Evolutionary conservation across 495 filamentous ascomycete genomes (phyloP), one percentile per base, ranked within the genome.

Genomic region (Penicillium simplicissimum): DNA sequence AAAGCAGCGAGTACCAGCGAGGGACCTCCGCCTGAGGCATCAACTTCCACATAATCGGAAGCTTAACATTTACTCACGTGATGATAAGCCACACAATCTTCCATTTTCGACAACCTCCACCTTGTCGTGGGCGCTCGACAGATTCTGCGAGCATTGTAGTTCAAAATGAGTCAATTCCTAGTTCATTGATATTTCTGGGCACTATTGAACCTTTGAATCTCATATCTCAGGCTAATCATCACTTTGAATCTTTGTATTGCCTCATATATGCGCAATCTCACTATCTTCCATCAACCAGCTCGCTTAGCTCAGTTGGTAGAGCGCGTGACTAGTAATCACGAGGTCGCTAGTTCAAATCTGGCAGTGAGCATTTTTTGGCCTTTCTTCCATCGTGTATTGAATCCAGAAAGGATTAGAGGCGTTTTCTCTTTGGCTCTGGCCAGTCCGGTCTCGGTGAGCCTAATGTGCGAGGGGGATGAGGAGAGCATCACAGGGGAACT

Each of bases 21-120:
- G 52, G 17, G 23, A 1, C 13, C 53, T 51, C 19, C 59, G 66
- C 63, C 68, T 66, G 47, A 68, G 66, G 66, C 61, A 58, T 11
- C 8, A 9, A 8, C 42, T 38, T 67, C 11, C 11, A 67, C 60
- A 49, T 61, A 67, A 64, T 28, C 35, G 11, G 23, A 31, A 19
- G 23, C 23, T 11, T 21, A 3, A 19, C 14, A 4, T 19, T 4
- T 40, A 6, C 6, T 7, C 40, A 42, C 40, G n/a, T 42, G 40
- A 42, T 17, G 40, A 42, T 42, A 42, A 42, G 40, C 40, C n/a
- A n/a, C n/a, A 6, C n/a, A 21, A 21, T 11, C 23, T 45, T 23
- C 17, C 42, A 23, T 21, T 13, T 4, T 15, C 13, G 17, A 15
- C 17, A 13, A 21, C 21, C 13, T 11, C 19, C 9, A 15, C 42